Base-by-base conservation (phyloP, 495 filamentous ascomycete genomes). In the Tuber calosporum region DNA sequence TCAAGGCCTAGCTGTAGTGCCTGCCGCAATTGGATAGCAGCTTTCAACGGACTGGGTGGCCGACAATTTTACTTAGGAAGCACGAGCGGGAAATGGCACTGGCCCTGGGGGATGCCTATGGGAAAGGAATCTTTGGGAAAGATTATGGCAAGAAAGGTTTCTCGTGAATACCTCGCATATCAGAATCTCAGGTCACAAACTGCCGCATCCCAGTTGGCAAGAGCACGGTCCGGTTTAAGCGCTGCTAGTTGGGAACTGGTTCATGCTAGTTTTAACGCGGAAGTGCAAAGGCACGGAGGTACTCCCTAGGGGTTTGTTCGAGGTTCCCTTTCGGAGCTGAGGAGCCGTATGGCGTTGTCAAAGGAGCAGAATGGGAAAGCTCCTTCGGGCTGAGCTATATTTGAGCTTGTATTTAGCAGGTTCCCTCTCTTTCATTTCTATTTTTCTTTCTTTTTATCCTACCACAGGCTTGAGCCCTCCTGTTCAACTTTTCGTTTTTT, bases 51-150 rank as follows among this genome's bases (percentile, higher is more conserved):
- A 1, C 9, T 38, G 4, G 66, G 40, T 4, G 66, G 66, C 7
- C 20, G 4, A 19, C 26, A 45, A 11, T 69, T 48, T 19, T 36
- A 69, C 15, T 69, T 19, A 0, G 17, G 11, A 11, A 30, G 41
- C 5, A 45, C 9, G 34, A 41, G 69, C 20, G 66, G 40, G 36
- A 73, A 53, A 26, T 69, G 30, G 66, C 20, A 53, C 66, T 69
- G 30, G 66, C 66, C 71, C 4, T 53, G 41, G 66, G 1, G 20
- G 9, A 45, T 48, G 62, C 39, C 58, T 45, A 45, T 45, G 43
- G 43, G 43, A 7, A 1, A 7, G 19, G 19, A 45, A 22, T 22
- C 2, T 22, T 45, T 20, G 43, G 20, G 43, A 45, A 45, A 22
- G 19, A 45, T 45, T 45, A 45, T 45, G 19, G 43, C 43, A 45